Evolutionary conservation across 2,329 filamentous ascomycete species (phyloP).

Genomic region (Diaporthe sp.): DNA sequence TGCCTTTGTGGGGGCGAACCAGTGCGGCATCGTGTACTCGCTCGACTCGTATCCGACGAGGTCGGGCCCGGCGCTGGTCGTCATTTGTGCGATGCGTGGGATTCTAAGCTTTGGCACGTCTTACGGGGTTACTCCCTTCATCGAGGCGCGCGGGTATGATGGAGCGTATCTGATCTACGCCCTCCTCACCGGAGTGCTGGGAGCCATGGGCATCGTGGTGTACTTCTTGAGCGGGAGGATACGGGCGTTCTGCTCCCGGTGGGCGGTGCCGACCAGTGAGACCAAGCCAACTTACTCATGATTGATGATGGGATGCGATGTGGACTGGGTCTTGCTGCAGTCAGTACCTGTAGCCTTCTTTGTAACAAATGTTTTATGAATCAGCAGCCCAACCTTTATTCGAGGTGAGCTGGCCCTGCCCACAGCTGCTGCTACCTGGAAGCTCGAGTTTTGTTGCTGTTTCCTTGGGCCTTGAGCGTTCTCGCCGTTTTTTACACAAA

Average conservation of each 20-base stretch:
- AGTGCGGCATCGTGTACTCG: slow-evolving; percentile 55
- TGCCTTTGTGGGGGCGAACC: slow-evolving; percentile 53
- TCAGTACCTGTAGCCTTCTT: background rate
- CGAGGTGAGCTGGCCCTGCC: too few species aligned
- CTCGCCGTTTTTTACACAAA: too few species aligned
- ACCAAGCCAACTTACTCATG: slow-evolving; percentile 11
- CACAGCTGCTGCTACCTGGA: too few species aligned
- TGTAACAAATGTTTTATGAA: background rate
- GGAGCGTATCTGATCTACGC: slow-evolving; percentile 46
- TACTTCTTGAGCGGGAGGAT: slow-evolving; percentile 47
- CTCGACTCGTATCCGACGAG: slow-evolving; percentile 56
- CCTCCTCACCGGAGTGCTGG: slow-evolving; percentile 43
- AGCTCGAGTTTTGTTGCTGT: too few species aligned
- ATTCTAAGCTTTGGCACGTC: slow-evolving; percentile 55
- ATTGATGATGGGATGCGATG: background rate
- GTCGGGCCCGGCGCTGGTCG: slow-evolving; percentile 53
- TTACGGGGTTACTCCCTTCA: slow-evolving; percentile 44
- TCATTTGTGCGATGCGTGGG: slow-evolving; percentile 57
- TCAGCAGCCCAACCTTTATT: too few species aligned
- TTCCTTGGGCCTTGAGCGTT: too few species aligned
- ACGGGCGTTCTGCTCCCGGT: slow-evolving; percentile 4
- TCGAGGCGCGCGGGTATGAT: slow-evolving; percentile 44
- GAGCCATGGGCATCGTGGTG: slow-evolving; percentile 43
- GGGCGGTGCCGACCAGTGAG: slow-evolving; percentile 9
- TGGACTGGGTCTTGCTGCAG: too few species aligned